Conservation (phyloP, 805 yeast genomes). For the Yarrowia sp. region DNA sequence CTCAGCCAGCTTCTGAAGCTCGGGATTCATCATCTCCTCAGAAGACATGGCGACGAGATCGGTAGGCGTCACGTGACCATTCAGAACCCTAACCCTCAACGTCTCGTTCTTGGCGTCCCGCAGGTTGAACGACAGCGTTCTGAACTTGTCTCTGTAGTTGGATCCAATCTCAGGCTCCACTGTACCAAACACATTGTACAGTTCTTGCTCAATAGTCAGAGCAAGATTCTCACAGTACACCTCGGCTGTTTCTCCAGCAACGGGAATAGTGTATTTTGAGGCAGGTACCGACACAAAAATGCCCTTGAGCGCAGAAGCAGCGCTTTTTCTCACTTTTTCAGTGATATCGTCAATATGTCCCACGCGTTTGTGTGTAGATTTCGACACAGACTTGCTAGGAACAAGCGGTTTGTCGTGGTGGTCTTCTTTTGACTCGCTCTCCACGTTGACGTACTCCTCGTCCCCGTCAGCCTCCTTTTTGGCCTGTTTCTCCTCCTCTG, state of each 20-base stretch:
- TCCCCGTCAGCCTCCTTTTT: constrained; percentile 30
- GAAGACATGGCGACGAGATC: constrained; percentile 63
- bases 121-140: constrained; percentile 63
- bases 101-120: constrained; percentile 54
- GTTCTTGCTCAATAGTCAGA: constrained; percentile 50
- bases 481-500: constrained; percentile 33
- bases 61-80: constrained; percentile 52
- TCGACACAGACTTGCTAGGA: not conserved
- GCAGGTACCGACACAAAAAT: not conserved
- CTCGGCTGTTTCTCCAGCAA: not conserved
- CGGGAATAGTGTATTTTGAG: not conserved
- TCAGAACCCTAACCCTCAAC: constrained; percentile 57
- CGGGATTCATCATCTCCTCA: constrained; percentile 77
- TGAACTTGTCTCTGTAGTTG: constrained; percentile 63
- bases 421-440: not conserved
- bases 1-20: constrained; percentile 65
- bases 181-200: constrained; percentile 44
- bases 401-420: not conserved
- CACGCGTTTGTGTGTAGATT: constrained; percentile 7
- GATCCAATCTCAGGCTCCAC: constrained; percentile 40
- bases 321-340: constrained; percentile 31
- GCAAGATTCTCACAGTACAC: constrained; percentile 46
- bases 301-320: constrained; percentile 39
- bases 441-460: not conserved
- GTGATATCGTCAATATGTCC: constrained; percentile 27